Evolutionary conservation across 345 rosid species (phyloP), one percentile per base, ranked within the genome.

Genomic region (Citrus trifoliata): DNA sequence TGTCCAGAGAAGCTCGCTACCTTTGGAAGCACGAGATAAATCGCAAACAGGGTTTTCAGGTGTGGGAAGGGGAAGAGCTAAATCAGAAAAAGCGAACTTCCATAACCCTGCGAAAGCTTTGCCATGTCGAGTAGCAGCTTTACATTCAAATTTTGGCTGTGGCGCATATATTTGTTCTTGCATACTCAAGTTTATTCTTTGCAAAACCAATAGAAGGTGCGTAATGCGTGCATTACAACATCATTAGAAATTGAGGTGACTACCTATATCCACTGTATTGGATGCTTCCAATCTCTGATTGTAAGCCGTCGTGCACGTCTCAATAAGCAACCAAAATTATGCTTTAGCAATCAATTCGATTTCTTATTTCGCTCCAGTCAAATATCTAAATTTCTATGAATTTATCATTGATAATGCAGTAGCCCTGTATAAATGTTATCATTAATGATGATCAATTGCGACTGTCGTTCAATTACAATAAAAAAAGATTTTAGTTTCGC

Each of bases 11-110:
- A 65, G 98, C 98, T 81, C 91, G 98, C 51, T 93, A 91, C 82
- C 75, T 5, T 0, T 95, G 99, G 99, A 95, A 91, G 84, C 98
- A 95, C 40, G 96, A 95, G 82, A 95, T 95, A 40, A 95, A 91
- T 72, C 89, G 99, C 61, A 90, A 87, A 60, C 90, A 92, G n/a
- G 95, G 94, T 73, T 89, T 91, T 87, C 99, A 95, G 81, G 77
- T 87, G 18, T 95, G 96, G 98, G 86, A 86, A 37, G 96, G 93
- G 58, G 61, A 78, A 83, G 96, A 93, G 72, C 71, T 95, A 71
- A 80, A 73, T 74, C 96, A 95, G 88, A 80, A 81, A 68, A 85
- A 85, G 75, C 91, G 99, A 81, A 83, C 86, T 66, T 95, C 99
- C 61, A 78, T 93, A 73, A 93, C 99, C 10, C 78, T 95, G 73